Percentiles rank a stretch among this genome's conserved stretches.
phyloP scores from a whole-genome alignment of 208 protist genomes.

The Leptomonas seymouri region DNA sequence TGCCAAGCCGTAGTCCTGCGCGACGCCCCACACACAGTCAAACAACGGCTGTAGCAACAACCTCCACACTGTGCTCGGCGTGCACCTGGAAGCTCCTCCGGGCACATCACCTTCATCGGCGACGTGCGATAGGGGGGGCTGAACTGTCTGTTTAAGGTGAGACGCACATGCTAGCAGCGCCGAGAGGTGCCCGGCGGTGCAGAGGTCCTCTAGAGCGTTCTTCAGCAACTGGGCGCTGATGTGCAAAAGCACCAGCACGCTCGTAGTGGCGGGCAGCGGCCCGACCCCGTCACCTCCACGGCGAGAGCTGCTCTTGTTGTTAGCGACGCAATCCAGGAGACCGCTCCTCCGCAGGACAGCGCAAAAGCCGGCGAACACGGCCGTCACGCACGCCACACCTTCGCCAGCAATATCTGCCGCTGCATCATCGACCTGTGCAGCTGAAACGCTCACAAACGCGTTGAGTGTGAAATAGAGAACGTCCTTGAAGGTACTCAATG shows the following conservation, averaged over 20 bases:
- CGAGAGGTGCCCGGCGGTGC: slow-evolving; percentile 17
- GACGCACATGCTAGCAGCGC: slow-evolving; percentile 30
- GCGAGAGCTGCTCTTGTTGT: too few species aligned
- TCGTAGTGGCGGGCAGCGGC: not conserved
- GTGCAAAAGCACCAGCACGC: slow-evolving; percentile 8
- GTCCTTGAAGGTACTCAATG: slow-evolving; percentile 6
- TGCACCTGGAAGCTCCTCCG: not conserved
- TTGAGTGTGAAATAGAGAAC: slow-evolving; percentile 11
- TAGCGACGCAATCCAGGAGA: not conserved
- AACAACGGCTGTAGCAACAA: slow-evolving; percentile 31
- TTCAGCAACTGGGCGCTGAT: slow-evolving; percentile 20
- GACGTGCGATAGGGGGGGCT: not conserved
- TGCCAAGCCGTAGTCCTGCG: slow-evolving; percentile 21
- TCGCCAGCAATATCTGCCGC: slow-evolving; percentile 1
- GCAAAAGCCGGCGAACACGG: slow-evolving; percentile 30
- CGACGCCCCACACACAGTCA: slow-evolving; percentile 26
- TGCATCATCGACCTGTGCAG: not conserved
- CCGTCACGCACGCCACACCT: slow-evolving; percentile 18
- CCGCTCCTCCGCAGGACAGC: slow-evolving; percentile 29
- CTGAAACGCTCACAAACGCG: not conserved
- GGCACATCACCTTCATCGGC: not conserved
- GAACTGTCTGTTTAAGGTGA: slow-evolving; percentile 12
- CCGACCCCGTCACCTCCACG: not conserved
- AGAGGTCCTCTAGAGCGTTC: slow-evolving; percentile 22
- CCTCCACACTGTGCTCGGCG: slow-evolving; percentile 17